These are phyloP conservation scores for Pythium apleroticum DNA, from an alignment of 352 stramenopile genomes.

Conservation along the genomic window DNA sequence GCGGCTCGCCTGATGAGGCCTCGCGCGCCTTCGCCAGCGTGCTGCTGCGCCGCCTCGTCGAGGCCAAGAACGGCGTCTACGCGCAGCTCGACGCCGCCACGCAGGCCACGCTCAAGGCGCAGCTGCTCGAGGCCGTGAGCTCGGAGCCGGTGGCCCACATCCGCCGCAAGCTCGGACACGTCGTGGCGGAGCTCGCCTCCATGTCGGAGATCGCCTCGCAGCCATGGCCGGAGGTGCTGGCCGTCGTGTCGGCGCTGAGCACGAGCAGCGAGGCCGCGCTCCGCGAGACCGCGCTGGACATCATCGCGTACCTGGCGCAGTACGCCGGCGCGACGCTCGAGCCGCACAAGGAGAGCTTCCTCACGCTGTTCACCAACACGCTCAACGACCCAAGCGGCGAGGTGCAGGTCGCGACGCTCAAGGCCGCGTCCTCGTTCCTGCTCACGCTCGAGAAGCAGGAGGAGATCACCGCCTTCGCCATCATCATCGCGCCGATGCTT, in stretches of 20 bases:
- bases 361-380: conserved; percentile 72
- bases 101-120: conserved; percentile 58
- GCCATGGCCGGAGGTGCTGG: conserved; percentile 73
- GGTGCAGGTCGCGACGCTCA: conserved; percentile 72
- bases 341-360: conserved; percentile 78
- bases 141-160: conserved; percentile 70
- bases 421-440: conserved; percentile 70
- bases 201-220: conserved; percentile 53
- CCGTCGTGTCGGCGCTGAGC: conserved; percentile 58
- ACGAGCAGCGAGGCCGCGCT: conserved; percentile 53
- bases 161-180: conserved; percentile 79
- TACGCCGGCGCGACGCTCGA: conserved; percentile 66
- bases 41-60: conserved; percentile 75
- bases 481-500: conserved; percentile 74
- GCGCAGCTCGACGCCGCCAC: conserved; percentile 50
- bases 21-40: conserved; percentile 75
- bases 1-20: conserved; percentile 50
- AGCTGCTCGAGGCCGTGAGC: conserved; percentile 71
- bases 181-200: conserved; percentile 71
- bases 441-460: conserved; percentile 71
- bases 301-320: conserved; percentile 72
- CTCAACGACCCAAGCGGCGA: conserved; percentile 63
- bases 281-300: conserved; percentile 75
- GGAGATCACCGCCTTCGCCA: conserved; percentile 63
- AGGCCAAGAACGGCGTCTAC: conserved; percentile 70